These are phyloP conservation scores for Fraxinus latifolia DNA, from an alignment of 305 asterid species.

Conservation along the genomic window DNA sequence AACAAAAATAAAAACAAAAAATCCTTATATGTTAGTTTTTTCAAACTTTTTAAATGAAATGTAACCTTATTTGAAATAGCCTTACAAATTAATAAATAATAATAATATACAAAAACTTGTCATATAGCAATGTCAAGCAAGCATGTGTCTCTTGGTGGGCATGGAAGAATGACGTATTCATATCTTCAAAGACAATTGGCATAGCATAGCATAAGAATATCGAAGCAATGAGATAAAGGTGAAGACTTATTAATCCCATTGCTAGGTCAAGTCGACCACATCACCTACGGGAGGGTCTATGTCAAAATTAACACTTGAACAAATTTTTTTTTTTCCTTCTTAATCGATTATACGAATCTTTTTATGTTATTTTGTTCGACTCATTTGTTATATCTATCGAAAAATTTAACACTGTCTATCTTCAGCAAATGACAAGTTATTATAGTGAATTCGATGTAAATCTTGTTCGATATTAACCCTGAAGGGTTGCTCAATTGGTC, in stretches of 20 bases:
- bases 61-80: neutral
- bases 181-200: slow-evolving; percentile 17
- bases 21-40: neutral
- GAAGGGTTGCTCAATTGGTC: too few relatives aligned
- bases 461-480: neutral
- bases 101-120: slow-evolving; percentile 22
- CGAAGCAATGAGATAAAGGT: slow-evolving; percentile 1
- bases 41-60: neutral
- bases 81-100: neutral
- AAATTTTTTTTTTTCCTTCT: neutral
- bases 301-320: neutral
- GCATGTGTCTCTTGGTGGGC: slow-evolving; percentile 32
- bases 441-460: neutral
- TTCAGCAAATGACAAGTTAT: neutral
- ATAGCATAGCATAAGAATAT: slow-evolving; percentile 27
- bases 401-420: neutral
- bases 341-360: neutral
- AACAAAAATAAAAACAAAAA: neutral
- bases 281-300: neutral
- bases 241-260: slow-evolving; percentile 6
- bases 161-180: slow-evolving; percentile 28
- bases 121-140: slow-evolving; percentile 30
- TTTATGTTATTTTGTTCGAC: neutral
- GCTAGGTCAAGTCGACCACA: slow-evolving; percentile 30
- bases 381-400: neutral